Conservation (phyloP, 2,329 filamentous ascomycete genomes). For the Leptographium radiaticola region DNA sequence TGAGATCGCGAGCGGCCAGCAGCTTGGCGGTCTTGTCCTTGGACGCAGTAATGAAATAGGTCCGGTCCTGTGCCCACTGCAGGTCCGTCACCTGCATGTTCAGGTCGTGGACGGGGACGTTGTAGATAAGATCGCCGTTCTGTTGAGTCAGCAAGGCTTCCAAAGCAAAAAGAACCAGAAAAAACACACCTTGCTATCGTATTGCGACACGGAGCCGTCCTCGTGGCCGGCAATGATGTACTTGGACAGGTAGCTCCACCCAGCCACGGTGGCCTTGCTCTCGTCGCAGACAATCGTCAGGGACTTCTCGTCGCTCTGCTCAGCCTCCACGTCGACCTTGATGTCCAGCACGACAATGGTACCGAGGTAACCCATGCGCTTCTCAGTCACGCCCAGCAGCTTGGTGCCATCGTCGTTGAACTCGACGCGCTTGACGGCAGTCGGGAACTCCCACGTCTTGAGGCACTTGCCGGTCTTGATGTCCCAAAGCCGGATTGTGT, state of each 20-base stretch:
- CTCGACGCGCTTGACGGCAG: slow-evolving; percentile 93
- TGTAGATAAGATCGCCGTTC: slow-evolving; percentile 97
- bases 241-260: slow-evolving; percentile 86
- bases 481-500: slow-evolving; percentile 96
- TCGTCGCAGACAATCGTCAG: slow-evolving; percentile 87
- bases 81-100: slow-evolving; percentile 78
- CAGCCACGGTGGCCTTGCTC: slow-evolving; percentile 94
- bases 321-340: slow-evolving; percentile 65
- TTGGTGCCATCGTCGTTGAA: slow-evolving; percentile 89
- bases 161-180: not conserved
- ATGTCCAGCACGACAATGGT: slow-evolving; percentile 91
- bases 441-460: slow-evolving; percentile 96
- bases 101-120: slow-evolving; percentile 79
- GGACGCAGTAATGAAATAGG: slow-evolving; percentile 95
- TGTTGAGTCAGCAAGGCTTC: not conserved
- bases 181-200: slow-evolving; percentile 57
- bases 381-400: slow-evolving; percentile 90
- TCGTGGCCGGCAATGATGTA: slow-evolving; percentile 98
- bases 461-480: slow-evolving; percentile 83
- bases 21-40: slow-evolving; percentile 98
- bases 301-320: slow-evolving; percentile 71
- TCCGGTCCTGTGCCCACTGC: slow-evolving; percentile 86
- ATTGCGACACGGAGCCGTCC: slow-evolving; percentile 83
- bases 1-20: slow-evolving; percentile 72
- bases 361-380: slow-evolving; percentile 91